phyloP scores from a whole-genome alignment of 2,329 filamentous ascomycete species.

The Shiraia sp. region DNA sequence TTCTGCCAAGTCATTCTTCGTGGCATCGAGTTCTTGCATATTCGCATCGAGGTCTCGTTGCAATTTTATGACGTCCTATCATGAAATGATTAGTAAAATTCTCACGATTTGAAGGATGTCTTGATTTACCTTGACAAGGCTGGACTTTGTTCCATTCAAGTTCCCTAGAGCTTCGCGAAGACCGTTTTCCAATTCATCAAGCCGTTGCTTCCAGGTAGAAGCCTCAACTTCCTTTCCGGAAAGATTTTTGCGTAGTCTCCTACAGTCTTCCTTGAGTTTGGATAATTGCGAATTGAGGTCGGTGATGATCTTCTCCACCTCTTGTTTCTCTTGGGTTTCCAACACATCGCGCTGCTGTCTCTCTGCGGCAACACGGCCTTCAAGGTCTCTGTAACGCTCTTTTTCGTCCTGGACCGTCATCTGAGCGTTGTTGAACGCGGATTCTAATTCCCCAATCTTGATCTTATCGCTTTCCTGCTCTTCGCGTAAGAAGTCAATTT shows the following conservation, averaged over 20 bases:
- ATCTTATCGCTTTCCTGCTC: constrained; percentile 98
- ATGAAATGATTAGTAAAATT: constrained; percentile 17
- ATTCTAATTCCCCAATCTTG: constrained; percentile 91
- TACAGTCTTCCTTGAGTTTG: constrained; percentile 80
- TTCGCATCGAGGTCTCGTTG: constrained; percentile 87
- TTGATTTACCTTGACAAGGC: constrained; percentile 70
- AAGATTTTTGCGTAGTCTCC: constrained; percentile 79
- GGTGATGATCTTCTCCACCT: constrained; percentile 90
- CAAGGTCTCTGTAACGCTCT: constrained; percentile 61
- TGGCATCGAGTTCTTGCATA: constrained; percentile 77
- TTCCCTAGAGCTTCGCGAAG: constrained; percentile 86
- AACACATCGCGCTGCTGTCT: constrained; percentile 84
- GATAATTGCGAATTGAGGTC: constrained; percentile 86
- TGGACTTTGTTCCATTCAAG: constrained; percentile 81
- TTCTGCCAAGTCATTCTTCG: constrained; percentile 78
- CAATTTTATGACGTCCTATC: constrained; percentile 78
- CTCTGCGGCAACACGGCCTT: constrained; percentile 74
- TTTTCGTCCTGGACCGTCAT: constrained; percentile 81
- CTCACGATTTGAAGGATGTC: constrained; percentile 2
- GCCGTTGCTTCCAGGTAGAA: constrained; percentile 84
- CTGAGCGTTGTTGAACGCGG: constrained; percentile 77
- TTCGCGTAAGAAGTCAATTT: constrained; percentile 92
- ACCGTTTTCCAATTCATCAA: constrained; percentile 88
- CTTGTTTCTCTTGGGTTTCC: constrained; percentile 87
- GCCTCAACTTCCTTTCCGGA: constrained; percentile 86